Evolutionary conservation across 352 stramenopile species (phyloP).

Genomic region (Pythium volutum): DNA sequence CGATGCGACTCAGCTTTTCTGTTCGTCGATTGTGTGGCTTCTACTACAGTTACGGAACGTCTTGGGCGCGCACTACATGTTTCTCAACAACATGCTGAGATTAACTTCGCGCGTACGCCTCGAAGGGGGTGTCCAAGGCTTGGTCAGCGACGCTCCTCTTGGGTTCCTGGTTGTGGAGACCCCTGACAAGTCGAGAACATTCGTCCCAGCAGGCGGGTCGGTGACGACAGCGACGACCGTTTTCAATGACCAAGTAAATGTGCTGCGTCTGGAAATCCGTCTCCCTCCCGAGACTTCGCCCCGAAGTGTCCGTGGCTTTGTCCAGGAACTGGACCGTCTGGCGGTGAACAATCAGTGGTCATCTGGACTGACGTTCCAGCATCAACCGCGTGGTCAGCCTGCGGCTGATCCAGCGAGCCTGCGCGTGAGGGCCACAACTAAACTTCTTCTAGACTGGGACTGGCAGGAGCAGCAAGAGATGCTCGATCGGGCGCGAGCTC

Average conservation of each 20-base stretch:
- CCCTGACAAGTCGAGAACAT: conserved; percentile 54
- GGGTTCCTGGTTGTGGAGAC: conserved; percentile 68
- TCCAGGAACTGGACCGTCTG: conserved; percentile 63
- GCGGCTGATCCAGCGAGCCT: conserved; percentile 18
- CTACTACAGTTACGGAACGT: conserved; percentile 53
- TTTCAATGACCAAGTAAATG: conserved; percentile 50
- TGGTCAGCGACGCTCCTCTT: conserved; percentile 53
- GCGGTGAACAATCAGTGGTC: conserved; percentile 11
- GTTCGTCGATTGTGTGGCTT: neutral
- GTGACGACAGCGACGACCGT: conserved; percentile 50
- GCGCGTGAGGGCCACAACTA: neutral
- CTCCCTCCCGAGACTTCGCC: conserved; percentile 34
- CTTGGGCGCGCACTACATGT: conserved; percentile 76
- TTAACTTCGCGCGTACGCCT: conserved; percentile 49
- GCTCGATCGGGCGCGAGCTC: conserved; percentile 36
- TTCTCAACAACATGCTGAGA: conserved; percentile 68
- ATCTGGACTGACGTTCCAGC: conserved; percentile 1
- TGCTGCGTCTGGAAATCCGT: conserved; percentile 47
- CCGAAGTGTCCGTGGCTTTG: conserved; percentile 43
- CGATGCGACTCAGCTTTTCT: no score
- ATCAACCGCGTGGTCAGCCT: conserved; percentile 7
- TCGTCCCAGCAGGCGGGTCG: conserved; percentile 56
- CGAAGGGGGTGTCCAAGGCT: conserved; percentile 38
- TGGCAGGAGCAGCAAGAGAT: conserved; percentile 30
- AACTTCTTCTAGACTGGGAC: conserved; percentile 9